These are phyloP conservation scores for Phytophthora hybrid DNA, from an alignment of 352 stramenopile species.

Conservation along the genomic window DNA sequence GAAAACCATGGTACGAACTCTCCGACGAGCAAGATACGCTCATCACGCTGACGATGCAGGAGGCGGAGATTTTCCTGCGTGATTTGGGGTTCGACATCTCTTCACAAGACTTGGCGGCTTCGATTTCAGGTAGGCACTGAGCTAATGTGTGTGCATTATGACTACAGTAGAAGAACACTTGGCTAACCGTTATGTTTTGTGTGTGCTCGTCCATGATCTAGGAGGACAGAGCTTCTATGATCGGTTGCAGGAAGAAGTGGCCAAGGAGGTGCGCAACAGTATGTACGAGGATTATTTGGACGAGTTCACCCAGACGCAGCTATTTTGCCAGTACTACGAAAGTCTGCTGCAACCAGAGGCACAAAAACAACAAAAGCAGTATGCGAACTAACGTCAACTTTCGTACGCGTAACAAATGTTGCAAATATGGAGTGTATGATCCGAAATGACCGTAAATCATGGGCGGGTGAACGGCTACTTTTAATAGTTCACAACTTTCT, in stretches of 20 bases:
- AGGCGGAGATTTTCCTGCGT: constrained; percentile 74
- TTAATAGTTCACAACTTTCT: constrained; percentile 92
- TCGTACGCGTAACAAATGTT: constrained; percentile 7
- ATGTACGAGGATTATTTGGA: constrained; percentile 76
- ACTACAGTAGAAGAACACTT: neutral
- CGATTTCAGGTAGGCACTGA: constrained; percentile 42
- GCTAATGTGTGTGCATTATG: neutral
- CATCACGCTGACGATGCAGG: constrained; percentile 74
- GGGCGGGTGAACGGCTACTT: neutral
- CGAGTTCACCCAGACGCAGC: constrained; percentile 86
- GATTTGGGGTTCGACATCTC: constrained; percentile 79
- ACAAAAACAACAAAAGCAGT: constrained; percentile 28
- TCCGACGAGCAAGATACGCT: constrained; percentile 83
- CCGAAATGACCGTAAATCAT: constrained; percentile 15
- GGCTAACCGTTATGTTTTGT: neutral
- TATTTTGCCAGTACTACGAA: constrained; percentile 91
- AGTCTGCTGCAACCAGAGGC: constrained; percentile 59
- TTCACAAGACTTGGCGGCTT: constrained; percentile 59
- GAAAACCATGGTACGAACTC: constrained; percentile 82
- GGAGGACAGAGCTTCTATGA: constrained; percentile 74
- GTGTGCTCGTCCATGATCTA: neutral
- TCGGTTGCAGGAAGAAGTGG: constrained; percentile 78
- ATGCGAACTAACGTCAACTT: neutral
- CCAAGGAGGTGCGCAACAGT: constrained; percentile 74
- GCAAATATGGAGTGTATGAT: constrained; percentile 13